phyloP scores from a whole-genome alignment of 2,329 filamentous ascomycete genomes.

The Tolypocladium album region DNA sequence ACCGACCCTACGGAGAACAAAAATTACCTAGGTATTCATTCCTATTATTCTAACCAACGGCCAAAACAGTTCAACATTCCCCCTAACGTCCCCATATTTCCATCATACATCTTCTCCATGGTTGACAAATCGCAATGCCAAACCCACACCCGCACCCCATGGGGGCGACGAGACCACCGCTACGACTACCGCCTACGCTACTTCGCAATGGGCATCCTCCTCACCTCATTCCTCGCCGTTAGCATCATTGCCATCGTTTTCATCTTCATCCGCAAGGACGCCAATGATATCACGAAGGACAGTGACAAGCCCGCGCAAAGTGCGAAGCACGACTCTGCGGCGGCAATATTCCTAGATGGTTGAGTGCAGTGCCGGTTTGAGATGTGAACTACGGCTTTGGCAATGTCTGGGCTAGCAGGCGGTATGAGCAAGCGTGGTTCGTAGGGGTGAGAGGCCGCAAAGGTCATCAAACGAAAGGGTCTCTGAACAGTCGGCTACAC shows the following conservation, averaged over 20 bases:
- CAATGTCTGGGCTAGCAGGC: neutral
- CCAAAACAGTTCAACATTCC: too few relatives aligned
- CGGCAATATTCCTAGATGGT: neutral
- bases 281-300: neutral
- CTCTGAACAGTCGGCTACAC: too few relatives aligned
- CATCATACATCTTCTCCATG: conserved; percentile 5
- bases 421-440: neutral
- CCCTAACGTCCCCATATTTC: too few relatives aligned
- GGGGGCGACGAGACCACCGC: conserved; percentile 13
- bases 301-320: too few relatives aligned
- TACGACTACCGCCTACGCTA: conserved; percentile 15
- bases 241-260: conserved; percentile 11
- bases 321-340: neutral
- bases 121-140: conserved; percentile 15
- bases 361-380: neutral
- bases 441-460: neutral
- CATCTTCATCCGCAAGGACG: conserved; percentile 3
- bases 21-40: too few relatives aligned
- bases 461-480: too few relatives aligned
- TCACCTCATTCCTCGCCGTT: conserved; percentile 10
- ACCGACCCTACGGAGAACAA: too few relatives aligned
- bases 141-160: conserved; percentile 17
- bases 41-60: too few relatives aligned
- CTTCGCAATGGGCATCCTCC: conserved; percentile 13
- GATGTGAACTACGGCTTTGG: neutral